Conservation (phyloP, 2,329 filamentous ascomycete species). For the Penicillium brasilianum region DNA sequence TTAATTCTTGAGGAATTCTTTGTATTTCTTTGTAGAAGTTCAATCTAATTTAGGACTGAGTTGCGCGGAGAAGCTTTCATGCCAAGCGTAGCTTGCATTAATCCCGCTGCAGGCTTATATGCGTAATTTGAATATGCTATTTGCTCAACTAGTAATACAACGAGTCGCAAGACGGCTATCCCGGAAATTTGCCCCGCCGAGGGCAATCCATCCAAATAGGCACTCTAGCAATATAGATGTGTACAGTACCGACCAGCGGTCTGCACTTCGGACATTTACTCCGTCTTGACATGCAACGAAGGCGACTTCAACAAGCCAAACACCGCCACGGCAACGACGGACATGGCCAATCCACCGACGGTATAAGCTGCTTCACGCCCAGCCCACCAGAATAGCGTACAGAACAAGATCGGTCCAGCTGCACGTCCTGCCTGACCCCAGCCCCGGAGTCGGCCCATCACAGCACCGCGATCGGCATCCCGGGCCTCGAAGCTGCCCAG, state of each 20-base stretch:
- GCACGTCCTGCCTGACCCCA: slow-evolving; percentile 87
- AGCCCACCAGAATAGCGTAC: slow-evolving; percentile 97
- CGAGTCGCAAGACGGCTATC: background rate
- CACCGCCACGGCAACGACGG: slow-evolving; percentile 71
- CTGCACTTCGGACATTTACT: slow-evolving; percentile 1
- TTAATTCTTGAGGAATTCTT: background rate
- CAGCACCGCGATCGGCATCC: slow-evolving; percentile 79
- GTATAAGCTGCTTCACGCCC: slow-evolving; percentile 84
- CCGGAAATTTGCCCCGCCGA: background rate
- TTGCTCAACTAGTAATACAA: background rate
- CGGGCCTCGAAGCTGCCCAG: slow-evolving; percentile 87
- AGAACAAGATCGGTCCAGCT: slow-evolving; percentile 86
- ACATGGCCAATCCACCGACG: slow-evolving; percentile 79
- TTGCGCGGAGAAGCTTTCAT: background rate
- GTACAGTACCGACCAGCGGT: background rate
- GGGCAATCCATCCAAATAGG: background rate
- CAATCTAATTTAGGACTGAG: background rate
- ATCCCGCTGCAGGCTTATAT: background rate
- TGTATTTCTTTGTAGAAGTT: background rate
- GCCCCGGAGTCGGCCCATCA: slow-evolving; percentile 80
- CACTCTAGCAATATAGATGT: background rate
- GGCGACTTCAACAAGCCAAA: slow-evolving; percentile 75
- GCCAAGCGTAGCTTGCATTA: background rate
- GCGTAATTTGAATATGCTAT: no score
- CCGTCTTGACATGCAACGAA: slow-evolving; percentile 15